Conservation (phyloP, 768 basidiomycete genomes). For the Tylopilus subfusipes region DNA sequence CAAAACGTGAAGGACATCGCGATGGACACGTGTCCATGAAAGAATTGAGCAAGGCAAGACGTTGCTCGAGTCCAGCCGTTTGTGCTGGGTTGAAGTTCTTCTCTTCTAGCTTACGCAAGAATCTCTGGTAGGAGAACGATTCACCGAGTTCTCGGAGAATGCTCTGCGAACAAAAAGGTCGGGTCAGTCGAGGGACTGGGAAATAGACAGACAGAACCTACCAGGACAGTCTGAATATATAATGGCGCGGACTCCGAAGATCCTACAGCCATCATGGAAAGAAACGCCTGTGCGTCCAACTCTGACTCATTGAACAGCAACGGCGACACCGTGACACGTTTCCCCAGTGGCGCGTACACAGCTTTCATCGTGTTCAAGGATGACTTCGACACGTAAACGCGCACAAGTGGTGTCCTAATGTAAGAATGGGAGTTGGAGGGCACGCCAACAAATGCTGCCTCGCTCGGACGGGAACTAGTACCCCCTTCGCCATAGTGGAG, state of each 20-base stretch:
- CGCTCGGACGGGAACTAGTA: constrained; percentile 48
- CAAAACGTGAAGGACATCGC: constrained; percentile 38
- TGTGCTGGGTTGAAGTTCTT: constrained; percentile 55
- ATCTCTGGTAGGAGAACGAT: constrained; percentile 46
- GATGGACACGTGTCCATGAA: constrained; percentile 40
- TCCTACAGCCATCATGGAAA: constrained; percentile 68
- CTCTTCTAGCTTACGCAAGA: constrained; percentile 41
- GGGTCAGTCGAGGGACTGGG: background rate
- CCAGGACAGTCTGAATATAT: constrained; percentile 63
- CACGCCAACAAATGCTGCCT: constrained; percentile 56
- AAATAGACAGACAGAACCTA: constrained; percentile 32
- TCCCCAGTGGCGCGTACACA: constrained; percentile 48
- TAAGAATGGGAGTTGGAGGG: constrained; percentile 28
- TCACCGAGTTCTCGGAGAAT: constrained; percentile 61
- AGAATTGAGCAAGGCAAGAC: constrained; percentile 51
- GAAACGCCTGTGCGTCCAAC: constrained; percentile 58
- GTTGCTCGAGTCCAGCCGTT: constrained; percentile 52
- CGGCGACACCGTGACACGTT: constrained; percentile 46
- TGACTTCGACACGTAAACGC: constrained; percentile 55
- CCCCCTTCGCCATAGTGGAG: constrained; percentile 68
- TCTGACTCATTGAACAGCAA: constrained; percentile 53
- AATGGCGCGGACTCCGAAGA: constrained; percentile 55
- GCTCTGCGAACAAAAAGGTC: constrained; percentile 30
- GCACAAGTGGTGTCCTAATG: constrained; percentile 27
- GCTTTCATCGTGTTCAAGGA: constrained; percentile 52